Conservation (phyloP, 208 protist genomes). For the Crithidia acanthocephali region DNA sequence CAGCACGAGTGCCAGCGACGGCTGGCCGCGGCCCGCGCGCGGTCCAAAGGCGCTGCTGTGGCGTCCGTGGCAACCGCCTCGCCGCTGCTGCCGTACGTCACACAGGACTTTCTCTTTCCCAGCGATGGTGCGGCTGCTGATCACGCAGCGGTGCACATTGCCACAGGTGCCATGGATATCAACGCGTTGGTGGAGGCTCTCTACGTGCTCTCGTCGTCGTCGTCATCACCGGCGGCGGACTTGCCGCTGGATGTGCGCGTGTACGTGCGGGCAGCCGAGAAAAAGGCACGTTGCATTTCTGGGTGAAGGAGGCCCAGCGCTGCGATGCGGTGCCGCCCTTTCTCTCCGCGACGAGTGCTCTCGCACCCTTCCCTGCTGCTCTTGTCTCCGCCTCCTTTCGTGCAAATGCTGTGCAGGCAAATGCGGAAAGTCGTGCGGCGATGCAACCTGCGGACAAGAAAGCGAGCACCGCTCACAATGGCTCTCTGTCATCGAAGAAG, state of each 20-base stretch:
- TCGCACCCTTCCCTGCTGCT: constrained; percentile 7
- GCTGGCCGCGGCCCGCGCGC: constrained; percentile 37
- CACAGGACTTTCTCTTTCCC: constrained; percentile 18
- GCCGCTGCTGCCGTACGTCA: constrained; percentile 24
- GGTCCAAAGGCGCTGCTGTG: background rate
- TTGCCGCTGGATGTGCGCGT: constrained; percentile 25
- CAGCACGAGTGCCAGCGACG: constrained; percentile 47
- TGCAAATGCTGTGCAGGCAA: too few relatives aligned
- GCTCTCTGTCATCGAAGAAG: too few relatives aligned
- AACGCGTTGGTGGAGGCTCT: constrained; percentile 19
- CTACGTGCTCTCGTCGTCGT: background rate
- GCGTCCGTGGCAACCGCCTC: background rate
- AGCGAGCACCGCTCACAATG: background rate
- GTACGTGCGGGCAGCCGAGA: constrained; percentile 27
- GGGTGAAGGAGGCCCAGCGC: constrained; percentile 15
- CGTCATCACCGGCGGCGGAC: background rate
- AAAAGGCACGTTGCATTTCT: constrained; percentile 5
- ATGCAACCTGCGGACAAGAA: background rate
- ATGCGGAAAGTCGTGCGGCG: background rate
- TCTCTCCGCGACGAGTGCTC: constrained; percentile 22
- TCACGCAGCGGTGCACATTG: background rate
- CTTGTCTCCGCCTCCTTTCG: background rate
- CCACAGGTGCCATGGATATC: constrained; percentile 3
- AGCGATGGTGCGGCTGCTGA: background rate
- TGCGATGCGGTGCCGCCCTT: constrained; percentile 23